Base-by-base conservation (phyloP, 2,329 filamentous ascomycete genomes). In the Colletotrichum musae region DNA sequence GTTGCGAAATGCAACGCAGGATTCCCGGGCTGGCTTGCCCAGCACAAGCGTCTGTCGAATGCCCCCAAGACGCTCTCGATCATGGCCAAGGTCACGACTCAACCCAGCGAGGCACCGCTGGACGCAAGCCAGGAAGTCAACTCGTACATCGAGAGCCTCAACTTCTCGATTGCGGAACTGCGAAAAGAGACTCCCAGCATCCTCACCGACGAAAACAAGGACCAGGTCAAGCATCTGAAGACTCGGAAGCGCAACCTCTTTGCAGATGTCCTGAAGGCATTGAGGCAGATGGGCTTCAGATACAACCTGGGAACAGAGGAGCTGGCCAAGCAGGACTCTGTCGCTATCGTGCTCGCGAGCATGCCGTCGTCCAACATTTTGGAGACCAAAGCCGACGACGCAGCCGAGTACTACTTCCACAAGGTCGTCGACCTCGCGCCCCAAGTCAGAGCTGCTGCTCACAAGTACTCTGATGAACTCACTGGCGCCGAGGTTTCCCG, bases 261-360 rank as follows among this genome's bases (percentile, higher is more conserved):
- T 74, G 93, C 94, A 1, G 95, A 98, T 74, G 95, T 93, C 0
- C 83, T 99, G 72, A 95, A 93, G 75, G 89, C 91, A 24, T 83
- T 98, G 32, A 90, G 94, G 43, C 89, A 92, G 66, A 98, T 99
- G 95, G 96, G 96, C 4, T 89, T 99, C 74, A 92, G 92, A 74
- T 90, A 91, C 60, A 98, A 97, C 76, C 85, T 97, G 16, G 90
- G 92, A 72, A 91, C 90, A 15, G 90, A 93, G 76, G 85, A 92
- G 51, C 84, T 98, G 18, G 87, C 88, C 47, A 89, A 89, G 61
- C 96, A 99, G 79, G 85, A 88, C 32, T 92, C 93, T 0, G 83
- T 93, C 7, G 87, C 93, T 6, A 81, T 87, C 5, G 86, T 98
- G 2, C 85, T 99, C 32, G 88, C 93, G 2, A 75, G 16, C 73